phyloP scores from a whole-genome alignment of 345 rosid genomes.

The Euphorbia pulcherrima region DNA sequence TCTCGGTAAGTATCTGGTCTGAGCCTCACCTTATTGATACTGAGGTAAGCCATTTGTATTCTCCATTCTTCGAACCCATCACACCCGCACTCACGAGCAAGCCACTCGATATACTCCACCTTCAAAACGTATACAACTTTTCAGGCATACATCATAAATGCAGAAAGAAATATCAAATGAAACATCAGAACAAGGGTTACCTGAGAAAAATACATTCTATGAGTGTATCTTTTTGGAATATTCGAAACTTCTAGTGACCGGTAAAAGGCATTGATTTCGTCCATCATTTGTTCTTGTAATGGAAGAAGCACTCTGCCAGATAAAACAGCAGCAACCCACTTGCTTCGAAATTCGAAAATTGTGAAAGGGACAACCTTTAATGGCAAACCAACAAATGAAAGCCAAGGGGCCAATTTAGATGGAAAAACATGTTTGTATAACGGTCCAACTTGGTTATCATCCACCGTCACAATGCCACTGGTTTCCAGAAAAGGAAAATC shows the following conservation, averaged over 20 bases:
- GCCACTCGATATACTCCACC: conserved; percentile 36
- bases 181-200: no score
- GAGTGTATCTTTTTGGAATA: conserved; percentile 47
- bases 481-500: conserved; percentile 85
- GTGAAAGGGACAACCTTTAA: conserved; percentile 64
- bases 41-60: not conserved
- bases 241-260: conserved; percentile 46
- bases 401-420: conserved; percentile 60
- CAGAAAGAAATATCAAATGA: not conserved
- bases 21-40: not conserved
- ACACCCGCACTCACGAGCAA: conserved; percentile 18
- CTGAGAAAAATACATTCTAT: conserved; percentile 38
- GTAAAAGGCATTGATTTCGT: conserved; percentile 49
- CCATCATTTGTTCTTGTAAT: conserved; percentile 58
- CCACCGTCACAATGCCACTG: conserved; percentile 55
- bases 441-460: conserved; percentile 77
- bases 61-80: conserved; percentile 23
- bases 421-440: conserved; percentile 77
- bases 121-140: conserved; percentile 18
- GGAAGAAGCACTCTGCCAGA: conserved; percentile 70
- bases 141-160: no score
- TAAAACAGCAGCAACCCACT: conserved; percentile 80
- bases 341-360: conserved; percentile 68
- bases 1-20: conserved; percentile 18
- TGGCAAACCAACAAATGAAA: conserved; percentile 80